phyloP scores from a whole-genome alignment of 257 asterid species.

The Fraxinus excelsior region DNA sequence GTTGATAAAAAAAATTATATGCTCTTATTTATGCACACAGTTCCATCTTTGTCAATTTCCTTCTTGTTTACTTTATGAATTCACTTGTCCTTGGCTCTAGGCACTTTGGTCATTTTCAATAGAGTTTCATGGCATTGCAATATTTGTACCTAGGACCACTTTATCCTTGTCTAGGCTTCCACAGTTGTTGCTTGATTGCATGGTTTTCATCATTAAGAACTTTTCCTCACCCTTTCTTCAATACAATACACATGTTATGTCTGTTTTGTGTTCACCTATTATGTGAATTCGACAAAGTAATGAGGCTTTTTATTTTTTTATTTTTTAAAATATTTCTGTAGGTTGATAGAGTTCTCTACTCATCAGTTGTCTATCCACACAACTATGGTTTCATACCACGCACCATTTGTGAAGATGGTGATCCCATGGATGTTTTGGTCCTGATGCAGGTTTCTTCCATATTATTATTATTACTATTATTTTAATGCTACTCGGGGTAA shows the following conservation, averaged over 20 bases:
- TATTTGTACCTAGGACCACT: background rate
- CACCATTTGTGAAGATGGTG: constrained; percentile 87
- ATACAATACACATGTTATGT: background rate
- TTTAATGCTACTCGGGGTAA: background rate
- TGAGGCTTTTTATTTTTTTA: background rate
- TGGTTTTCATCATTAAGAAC: background rate
- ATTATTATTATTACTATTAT: no score
- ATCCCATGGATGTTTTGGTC: constrained; percentile 86
- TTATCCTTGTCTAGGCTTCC: background rate
- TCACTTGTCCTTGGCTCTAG: no score
- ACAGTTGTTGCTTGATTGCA: background rate
- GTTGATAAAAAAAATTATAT: no score
- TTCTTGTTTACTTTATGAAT: no score
- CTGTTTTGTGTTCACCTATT: background rate
- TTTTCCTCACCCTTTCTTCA: background rate
- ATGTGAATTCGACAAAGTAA: background rate
- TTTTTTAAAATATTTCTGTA: constrained; percentile 18
- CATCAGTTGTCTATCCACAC: constrained; percentile 95
- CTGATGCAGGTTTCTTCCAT: constrained; percentile 76
- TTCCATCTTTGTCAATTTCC: background rate
- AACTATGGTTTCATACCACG: constrained; percentile 93
- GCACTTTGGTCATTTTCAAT: no score
- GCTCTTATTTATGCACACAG: background rate
- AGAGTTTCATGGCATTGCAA: background rate
- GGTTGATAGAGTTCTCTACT: constrained; percentile 92